These are phyloP conservation scores for Vaccinium darrowii DNA, from an alignment of 148 eudicot species.

Conservation along the genomic window DNA sequence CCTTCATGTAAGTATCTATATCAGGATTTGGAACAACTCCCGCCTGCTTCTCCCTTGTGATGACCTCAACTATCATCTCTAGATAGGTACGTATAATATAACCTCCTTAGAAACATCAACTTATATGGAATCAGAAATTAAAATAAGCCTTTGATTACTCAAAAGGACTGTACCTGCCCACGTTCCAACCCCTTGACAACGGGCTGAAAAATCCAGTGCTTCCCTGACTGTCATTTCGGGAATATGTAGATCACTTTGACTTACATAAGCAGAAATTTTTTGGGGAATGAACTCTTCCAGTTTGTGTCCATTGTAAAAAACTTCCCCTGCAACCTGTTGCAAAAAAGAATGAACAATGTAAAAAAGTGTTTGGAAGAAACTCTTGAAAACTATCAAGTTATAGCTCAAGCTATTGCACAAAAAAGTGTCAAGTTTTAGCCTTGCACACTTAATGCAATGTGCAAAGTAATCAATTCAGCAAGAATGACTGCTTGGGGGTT, in stretches of 20 bases:
- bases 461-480: neutral
- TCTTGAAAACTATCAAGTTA: neutral
- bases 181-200: conserved; percentile 25
- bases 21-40: conserved; percentile 25
- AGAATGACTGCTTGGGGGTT: neutral
- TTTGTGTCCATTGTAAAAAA: conserved; percentile 28
- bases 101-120: neutral
- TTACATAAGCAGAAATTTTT: conserved; percentile 24
- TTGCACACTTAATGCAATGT: neutral
- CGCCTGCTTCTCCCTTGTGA: conserved; percentile 26
- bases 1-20: conserved; percentile 26
- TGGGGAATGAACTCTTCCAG: conserved; percentile 27
- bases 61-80: conserved; percentile 26
- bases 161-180: conserved; percentile 8
- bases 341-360: neutral
- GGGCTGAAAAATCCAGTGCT: conserved; percentile 27
- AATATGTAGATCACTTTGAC: conserved; percentile 25
- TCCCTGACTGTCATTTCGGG: conserved; percentile 27
- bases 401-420: neutral
- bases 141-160: neutral
- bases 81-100: neutral
- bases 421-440: neutral
- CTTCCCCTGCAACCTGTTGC: conserved; percentile 20
- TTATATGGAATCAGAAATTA: neutral
- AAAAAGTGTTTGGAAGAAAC: neutral